These are phyloP conservation scores for Botrytis byssoidea DNA, from an alignment of 2,329 filamentous ascomycete genomes.

Conservation along the genomic window DNA sequence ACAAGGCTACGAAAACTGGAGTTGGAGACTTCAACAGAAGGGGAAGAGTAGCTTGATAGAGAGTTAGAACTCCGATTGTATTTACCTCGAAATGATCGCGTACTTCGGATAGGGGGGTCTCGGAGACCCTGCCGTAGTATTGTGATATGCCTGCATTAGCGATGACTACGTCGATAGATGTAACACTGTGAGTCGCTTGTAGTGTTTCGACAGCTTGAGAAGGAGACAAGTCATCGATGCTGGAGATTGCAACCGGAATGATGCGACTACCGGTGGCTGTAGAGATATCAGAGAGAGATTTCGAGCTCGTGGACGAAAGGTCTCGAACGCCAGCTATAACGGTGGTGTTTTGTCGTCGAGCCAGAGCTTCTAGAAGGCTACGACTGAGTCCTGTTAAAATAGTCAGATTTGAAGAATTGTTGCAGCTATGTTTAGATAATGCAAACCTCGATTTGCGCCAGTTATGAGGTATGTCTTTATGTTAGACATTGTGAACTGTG, in stretches of 20 bases:
- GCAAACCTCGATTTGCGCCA: conserved; percentile 41
- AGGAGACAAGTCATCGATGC: conserved; percentile 43
- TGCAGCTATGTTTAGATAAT: no score
- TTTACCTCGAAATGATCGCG: conserved; percentile 45
- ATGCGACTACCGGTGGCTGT: conserved; percentile 40
- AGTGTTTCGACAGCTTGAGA: conserved; percentile 41
- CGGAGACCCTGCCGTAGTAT: conserved; percentile 37
- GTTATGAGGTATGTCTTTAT: conserved; percentile 36
- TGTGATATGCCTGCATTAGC: conserved; percentile 50
- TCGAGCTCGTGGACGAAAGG: conserved; percentile 33
- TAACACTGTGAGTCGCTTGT: conserved; percentile 40
- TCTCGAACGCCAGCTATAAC: conserved; percentile 42
- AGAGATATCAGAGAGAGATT: conserved; percentile 41
- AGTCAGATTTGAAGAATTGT: background rate
- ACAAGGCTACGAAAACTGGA: conserved; percentile 44
- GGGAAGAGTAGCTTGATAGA: conserved; percentile 47
- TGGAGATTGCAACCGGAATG: conserved; percentile 39
- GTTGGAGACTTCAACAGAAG: conserved; percentile 41
- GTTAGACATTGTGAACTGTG: conserved; percentile 9
- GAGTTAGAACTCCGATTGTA: conserved; percentile 42
- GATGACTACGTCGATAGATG: conserved; percentile 50
- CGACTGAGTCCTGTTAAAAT: conserved; percentile 36
- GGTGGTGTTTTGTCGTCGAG: conserved; percentile 25
- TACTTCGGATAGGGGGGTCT: conserved; percentile 42
- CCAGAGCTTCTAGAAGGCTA: conserved; percentile 33